Base-by-base conservation (phyloP, 2,329 filamentous ascomycete genomes). In the Basipetospora chlamydospora region DNA sequence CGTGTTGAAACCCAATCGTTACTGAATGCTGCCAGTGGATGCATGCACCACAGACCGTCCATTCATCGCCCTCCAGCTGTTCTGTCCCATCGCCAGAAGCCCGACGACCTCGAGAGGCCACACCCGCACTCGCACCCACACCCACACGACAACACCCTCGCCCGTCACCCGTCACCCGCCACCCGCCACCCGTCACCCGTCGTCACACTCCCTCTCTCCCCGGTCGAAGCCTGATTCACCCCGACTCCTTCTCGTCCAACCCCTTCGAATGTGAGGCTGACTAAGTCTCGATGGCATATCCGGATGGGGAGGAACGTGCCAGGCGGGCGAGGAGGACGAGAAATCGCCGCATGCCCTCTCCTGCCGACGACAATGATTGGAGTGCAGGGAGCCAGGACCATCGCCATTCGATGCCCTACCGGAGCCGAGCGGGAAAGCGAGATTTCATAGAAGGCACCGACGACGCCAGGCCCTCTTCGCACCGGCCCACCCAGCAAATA, bases 341-440 rank as follows among this genome's bases (percentile, higher is more conserved):
- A 29, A 32, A 39, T 36, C 32, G 23, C 30, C 40, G 34, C 13
- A 31, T 22, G 22, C 31, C 47, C 39, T 47, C 50, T 37, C 47
- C 48, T 37, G 46, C 49, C 35, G 45, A 47, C 40, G 43, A 48
- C 37, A 42, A 46, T 49, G 49, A 52, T 48, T 53, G 54, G 53
- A 49, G 50, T 37, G 43, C 45, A 28, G 45, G 37, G 35, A 47
- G 42, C 38, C 41, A 46, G 39, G 43, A 47, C 31, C 41, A 41
- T 26, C 47, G 44, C 46, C 46, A 57, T 52, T 52, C 54, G 46
- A 40, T 54, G 50, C 54, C 54, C 46, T 51, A 56, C 49, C 53
- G 49, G 35, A 31, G 30, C 18, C 35, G 29, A 48, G 42, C 47
- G 16, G 41, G 28, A 22, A 42, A 41, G 35, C 39, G 42, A 26